phyloP scores from a whole-genome alignment of 2,329 filamentous ascomycete genomes.

The Apiospora saccharicola region DNA sequence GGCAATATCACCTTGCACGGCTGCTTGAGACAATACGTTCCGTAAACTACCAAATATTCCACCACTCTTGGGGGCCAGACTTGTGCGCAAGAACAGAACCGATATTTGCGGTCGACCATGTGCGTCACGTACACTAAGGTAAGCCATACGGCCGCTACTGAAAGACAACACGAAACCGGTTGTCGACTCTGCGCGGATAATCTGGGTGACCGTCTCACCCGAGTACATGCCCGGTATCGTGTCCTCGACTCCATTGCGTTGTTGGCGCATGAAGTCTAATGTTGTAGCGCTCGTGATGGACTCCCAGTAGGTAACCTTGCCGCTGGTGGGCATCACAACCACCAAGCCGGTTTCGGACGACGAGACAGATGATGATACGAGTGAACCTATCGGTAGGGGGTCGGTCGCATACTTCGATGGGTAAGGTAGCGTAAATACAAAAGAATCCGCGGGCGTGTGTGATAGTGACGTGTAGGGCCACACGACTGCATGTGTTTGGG shows the following conservation, averaged over 20 bases:
- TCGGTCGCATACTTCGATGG: slow-evolving; percentile 71
- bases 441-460: slow-evolving; percentile 73
- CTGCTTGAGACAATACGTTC: slow-evolving; percentile 74
- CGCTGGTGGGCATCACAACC: slow-evolving; percentile 82
- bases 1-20: slow-evolving; percentile 78
- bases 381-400: slow-evolving; percentile 80
- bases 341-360: slow-evolving; percentile 86
- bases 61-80: slow-evolving; percentile 60
- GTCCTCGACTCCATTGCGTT: slow-evolving; percentile 80
- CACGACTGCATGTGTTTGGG: slow-evolving; percentile 81
- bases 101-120: slow-evolving; percentile 86
- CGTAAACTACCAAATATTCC: slow-evolving; percentile 85
- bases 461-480: slow-evolving; percentile 85
- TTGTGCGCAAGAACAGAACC: slow-evolving; percentile 76
- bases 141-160: slow-evolving; percentile 85
- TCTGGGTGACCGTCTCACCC: slow-evolving; percentile 77
- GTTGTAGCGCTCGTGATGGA: slow-evolving; percentile 89
- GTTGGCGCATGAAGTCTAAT: slow-evolving; percentile 82
- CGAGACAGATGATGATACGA: slow-evolving; percentile 81
- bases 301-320: slow-evolving; percentile 94
- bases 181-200: slow-evolving; percentile 83
- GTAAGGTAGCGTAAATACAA: slow-evolving; percentile 81
- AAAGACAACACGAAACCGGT: slow-evolving; percentile 87
- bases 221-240: slow-evolving; percentile 76
- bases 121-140: slow-evolving; percentile 83